Evolutionary conservation across 164 flowering plant species (phyloP).

Genomic region (Euptelea pleiosperma): DNA sequence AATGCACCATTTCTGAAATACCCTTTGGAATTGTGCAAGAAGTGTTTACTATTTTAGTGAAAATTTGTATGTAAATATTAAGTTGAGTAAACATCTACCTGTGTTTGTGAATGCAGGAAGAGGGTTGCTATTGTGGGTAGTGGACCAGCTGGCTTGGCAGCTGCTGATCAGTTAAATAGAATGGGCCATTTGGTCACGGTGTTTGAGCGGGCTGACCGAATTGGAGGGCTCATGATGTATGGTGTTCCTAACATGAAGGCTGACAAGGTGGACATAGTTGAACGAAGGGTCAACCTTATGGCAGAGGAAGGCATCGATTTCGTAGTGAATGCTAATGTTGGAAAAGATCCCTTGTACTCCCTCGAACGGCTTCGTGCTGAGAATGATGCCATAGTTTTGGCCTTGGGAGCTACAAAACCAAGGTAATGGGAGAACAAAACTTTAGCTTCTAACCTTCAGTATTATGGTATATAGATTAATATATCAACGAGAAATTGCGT

Average conservation of each 20-base stretch:
- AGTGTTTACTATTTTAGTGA: no score
- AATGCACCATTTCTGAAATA: no score
- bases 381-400: constrained; percentile 79
- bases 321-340: constrained; percentile 89
- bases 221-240: constrained; percentile 99
- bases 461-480: no score
- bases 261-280: constrained; percentile 82
- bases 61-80: no score
- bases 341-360: constrained; percentile 72
- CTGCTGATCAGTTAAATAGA: constrained; percentile 93
- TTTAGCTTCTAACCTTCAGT: neutral
- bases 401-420: constrained; percentile 94
- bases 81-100: no score
- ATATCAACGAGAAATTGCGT: no score
- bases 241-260: constrained; percentile 99
- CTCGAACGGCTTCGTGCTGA: constrained; percentile 65
- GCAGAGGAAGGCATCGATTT: constrained; percentile 84
- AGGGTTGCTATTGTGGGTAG: constrained; percentile 89
- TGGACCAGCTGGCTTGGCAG: constrained; percentile 98
- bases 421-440: constrained; percentile 43
- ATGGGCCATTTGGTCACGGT: constrained; percentile 93
- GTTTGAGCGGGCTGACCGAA: constrained; percentile 91
- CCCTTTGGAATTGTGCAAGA: no score
- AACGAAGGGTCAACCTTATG: constrained; percentile 92
- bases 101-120: constrained; percentile 59